Conservation (phyloP, 176 grass and related monocot species). For the Aechmea fasciata region DNA sequence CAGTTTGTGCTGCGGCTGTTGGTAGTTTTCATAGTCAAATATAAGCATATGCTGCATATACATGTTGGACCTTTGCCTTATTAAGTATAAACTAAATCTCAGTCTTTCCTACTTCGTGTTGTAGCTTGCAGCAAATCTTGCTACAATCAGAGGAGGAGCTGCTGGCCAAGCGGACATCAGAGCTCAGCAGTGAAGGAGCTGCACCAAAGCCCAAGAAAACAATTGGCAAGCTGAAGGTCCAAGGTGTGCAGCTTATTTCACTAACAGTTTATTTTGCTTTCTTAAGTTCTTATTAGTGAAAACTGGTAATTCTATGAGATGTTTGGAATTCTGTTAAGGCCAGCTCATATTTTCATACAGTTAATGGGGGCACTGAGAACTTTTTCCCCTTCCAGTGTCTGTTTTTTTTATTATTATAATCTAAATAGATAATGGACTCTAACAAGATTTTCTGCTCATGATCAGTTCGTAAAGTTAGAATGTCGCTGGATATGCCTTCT, state of each 20-base stretch:
- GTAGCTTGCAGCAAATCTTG: conserved; percentile 76
- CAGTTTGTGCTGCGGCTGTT: background rate
- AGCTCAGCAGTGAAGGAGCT: conserved; percentile 73
- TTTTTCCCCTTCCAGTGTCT: background rate
- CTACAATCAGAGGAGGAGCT: conserved; percentile 95
- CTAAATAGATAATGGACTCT: background rate
- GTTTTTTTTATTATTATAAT: too few relatives aligned
- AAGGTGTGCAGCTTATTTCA: conserved; percentile 44
- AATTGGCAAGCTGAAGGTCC: conserved; percentile 96
- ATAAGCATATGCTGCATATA: background rate
- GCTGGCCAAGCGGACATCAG: conserved; percentile 57
- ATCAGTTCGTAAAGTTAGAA: conserved; percentile 88
- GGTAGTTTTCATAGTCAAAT: background rate
- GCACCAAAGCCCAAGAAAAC: conserved; percentile 83
- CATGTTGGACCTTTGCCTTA: background rate
- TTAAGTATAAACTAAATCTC: background rate
- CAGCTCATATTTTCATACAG: conserved; percentile 1
- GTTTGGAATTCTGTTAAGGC: conserved; percentile 12
- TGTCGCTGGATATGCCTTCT: conserved; percentile 90
- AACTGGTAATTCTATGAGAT: background rate
- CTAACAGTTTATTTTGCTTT: background rate
- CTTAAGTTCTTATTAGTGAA: conserved; percentile 3
- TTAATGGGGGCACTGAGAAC: conserved; percentile 1
- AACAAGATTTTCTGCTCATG: conserved; percentile 21
- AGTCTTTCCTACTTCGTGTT: background rate